Conservation (phyloP, 345 rosid species). For the Balakata baccata region DNA sequence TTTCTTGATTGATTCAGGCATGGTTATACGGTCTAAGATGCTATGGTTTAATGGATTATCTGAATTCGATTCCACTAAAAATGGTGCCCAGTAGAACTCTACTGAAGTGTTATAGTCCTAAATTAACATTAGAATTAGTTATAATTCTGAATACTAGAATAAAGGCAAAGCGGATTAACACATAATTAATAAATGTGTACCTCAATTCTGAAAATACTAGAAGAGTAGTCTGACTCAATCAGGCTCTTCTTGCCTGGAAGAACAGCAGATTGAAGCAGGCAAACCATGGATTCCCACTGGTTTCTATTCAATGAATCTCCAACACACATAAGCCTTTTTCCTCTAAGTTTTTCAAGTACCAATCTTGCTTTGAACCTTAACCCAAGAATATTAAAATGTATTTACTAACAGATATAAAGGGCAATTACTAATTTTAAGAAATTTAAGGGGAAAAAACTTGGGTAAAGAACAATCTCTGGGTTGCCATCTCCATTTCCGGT, state of each 20-base stretch:
- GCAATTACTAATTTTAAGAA: neutral
- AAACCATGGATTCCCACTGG: slow-evolving; percentile 70
- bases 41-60: slow-evolving; percentile 56
- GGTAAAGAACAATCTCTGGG: slow-evolving; percentile 32
- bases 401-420: neutral
- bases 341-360: slow-evolving; percentile 52
- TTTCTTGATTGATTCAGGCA: slow-evolving; percentile 52
- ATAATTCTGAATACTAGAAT: too few relatives aligned
- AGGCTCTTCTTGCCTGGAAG: slow-evolving; percentile 38
- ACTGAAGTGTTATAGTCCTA: slow-evolving; percentile 59
- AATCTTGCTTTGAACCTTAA: slow-evolving; percentile 50
- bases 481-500: slow-evolving; percentile 36
- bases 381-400: neutral
- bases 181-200: slow-evolving; percentile 13
- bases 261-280: slow-evolving; percentile 52
- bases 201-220: slow-evolving; percentile 39
- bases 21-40: slow-evolving; percentile 36
- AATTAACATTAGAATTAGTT: slow-evolving; percentile 5
- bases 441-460: neutral
- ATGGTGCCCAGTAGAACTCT: slow-evolving; percentile 70
- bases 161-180: neutral
- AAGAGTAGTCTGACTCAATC: slow-evolving; percentile 32
- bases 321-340: slow-evolving; percentile 62
- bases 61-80: slow-evolving; percentile 57
- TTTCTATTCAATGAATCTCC: slow-evolving; percentile 65